Conservation (phyloP, 1,284 basidiomycete species). For the Moniliophthora roreri region DNA sequence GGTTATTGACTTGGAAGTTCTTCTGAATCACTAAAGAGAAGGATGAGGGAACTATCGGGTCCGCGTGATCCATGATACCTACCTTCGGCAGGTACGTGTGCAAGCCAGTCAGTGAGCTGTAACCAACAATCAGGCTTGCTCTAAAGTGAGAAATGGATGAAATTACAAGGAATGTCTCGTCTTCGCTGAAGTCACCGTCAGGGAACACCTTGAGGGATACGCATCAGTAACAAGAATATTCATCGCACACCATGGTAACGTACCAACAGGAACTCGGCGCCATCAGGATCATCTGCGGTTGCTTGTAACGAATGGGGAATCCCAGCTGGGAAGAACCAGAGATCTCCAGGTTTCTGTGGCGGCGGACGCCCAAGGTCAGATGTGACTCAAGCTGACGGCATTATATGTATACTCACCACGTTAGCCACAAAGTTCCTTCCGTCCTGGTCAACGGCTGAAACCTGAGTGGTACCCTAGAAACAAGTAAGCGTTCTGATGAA, state of each 20-base stretch:
- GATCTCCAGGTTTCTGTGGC: slow-evolving; percentile 38
- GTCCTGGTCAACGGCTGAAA: slow-evolving; percentile 59
- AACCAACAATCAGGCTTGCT: slow-evolving; percentile 9
- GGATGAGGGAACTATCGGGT: slow-evolving; percentile 11
- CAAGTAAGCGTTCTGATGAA: not conserved
- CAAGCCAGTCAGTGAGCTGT: slow-evolving; percentile 63
- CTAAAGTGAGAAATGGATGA: slow-evolving; percentile 7
- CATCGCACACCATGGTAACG: slow-evolving; percentile 17
- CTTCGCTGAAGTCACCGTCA: slow-evolving; percentile 64
- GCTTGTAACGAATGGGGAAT: slow-evolving; percentile 68
- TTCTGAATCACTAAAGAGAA: slow-evolving; percentile 59
- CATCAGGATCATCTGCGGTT: slow-evolving; percentile 49
- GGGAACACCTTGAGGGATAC: slow-evolving; percentile 51
- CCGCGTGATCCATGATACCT: not conserved
- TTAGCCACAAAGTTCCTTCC: slow-evolving; percentile 62
- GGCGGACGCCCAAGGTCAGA: not conserved
- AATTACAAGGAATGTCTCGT: slow-evolving; percentile 62
- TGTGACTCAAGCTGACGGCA: not conserved
- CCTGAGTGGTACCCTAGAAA: slow-evolving; percentile 56
- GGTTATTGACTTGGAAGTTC: slow-evolving; percentile 58
- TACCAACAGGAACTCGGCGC: slow-evolving; percentile 71
- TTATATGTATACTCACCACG: slow-evolving; percentile 38
- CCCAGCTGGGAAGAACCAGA: slow-evolving; percentile 72
- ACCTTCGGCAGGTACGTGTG: slow-evolving; percentile 56
- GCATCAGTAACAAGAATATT: not conserved